Percentiles rank a stretch among this genome's conserved stretches.
These are phyloP conservation scores for Lachnellula cervina DNA, from an alignment of 2,329 filamentous ascomycete species.

Conservation along the genomic window DNA sequence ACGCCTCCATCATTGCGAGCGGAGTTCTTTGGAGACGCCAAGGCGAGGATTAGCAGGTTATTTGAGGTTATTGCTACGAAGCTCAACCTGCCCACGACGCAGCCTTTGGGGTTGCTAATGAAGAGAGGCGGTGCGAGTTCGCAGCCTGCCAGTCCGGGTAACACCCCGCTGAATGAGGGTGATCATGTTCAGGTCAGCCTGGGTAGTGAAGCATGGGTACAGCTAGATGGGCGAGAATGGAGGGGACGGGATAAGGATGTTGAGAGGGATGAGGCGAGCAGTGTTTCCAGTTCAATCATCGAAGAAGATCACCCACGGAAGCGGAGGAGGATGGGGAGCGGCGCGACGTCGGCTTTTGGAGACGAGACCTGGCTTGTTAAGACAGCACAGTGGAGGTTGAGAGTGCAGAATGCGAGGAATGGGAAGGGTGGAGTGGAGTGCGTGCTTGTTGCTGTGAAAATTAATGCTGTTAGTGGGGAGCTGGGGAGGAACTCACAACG, in stretches of 20 bases:
- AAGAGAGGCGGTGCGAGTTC: constrained; percentile 55
- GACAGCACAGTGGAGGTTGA: constrained; percentile 67
- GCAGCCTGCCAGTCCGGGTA: constrained; percentile 61
- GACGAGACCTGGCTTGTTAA: constrained; percentile 53
- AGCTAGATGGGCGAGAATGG: constrained; percentile 48
- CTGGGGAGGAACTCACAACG: constrained; percentile 60
- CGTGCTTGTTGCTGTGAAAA: constrained; percentile 67
- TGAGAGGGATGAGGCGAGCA: constrained; percentile 1
- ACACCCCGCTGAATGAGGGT: constrained; percentile 60
- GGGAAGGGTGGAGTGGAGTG: constrained; percentile 60
- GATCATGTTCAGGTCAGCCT: constrained; percentile 63
- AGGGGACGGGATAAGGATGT: not conserved
- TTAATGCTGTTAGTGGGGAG: constrained; percentile 67
- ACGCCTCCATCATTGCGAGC: constrained; percentile 45
- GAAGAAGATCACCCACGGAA: constrained; percentile 11
- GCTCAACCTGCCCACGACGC: constrained; percentile 60
- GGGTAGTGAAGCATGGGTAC: constrained; percentile 53
- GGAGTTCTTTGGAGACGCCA: constrained; percentile 69
- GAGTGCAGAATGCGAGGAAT: constrained; percentile 49
- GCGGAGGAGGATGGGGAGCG: constrained; percentile 6
- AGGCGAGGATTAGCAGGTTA: constrained; percentile 65
- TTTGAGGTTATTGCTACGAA: constrained; percentile 80
- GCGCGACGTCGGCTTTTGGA: not conserved
- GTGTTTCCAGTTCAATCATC: constrained; percentile 6
- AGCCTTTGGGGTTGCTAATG: constrained; percentile 64